Evolutionary conservation across 2,329 filamentous ascomycete species (phyloP).

Genomic region (Sclerotinia minor): DNA sequence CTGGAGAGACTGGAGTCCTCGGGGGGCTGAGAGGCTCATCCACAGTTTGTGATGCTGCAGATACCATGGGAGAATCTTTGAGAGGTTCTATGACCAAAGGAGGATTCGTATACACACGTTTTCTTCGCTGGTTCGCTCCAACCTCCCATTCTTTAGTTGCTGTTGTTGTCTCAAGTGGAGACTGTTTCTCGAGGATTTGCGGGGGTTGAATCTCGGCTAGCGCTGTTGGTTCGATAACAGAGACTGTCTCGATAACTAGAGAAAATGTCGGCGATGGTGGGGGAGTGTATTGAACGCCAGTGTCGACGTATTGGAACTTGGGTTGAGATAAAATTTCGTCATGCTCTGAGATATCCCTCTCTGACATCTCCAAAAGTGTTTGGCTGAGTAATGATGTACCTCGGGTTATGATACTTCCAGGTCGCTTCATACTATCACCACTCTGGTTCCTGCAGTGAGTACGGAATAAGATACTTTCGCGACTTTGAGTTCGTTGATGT

Average conservation of each 20-base stretch:
- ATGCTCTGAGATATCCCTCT: constrained; percentile 54
- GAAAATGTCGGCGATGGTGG: constrained; percentile 67
- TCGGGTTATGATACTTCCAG: constrained; percentile 53
- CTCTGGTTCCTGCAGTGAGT: constrained; percentile 59
- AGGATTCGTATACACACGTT: constrained; percentile 60
- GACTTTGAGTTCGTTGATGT: constrained; percentile 57
- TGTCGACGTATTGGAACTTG: constrained; percentile 65
- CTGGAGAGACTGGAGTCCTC: constrained; percentile 60
- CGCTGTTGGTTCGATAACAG: constrained; percentile 47
- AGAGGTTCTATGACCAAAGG: constrained; percentile 53
- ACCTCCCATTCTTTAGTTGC: constrained; percentile 54
- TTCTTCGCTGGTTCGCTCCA: constrained; percentile 72
- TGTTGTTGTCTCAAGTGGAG: constrained; percentile 43
- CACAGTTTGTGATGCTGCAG: constrained; percentile 61
- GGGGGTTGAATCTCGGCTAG: neutral
- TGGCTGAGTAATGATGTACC: constrained; percentile 56
- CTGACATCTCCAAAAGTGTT: constrained; percentile 56
- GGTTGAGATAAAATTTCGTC: constrained; percentile 47
- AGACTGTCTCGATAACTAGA: constrained; percentile 43
- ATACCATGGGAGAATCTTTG: constrained; percentile 57
- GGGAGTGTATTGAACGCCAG: constrained; percentile 80
- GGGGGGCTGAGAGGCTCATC: constrained; percentile 65
- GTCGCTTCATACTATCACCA: constrained; percentile 57
- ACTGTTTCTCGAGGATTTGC: constrained; percentile 36
- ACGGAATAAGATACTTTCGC: constrained; percentile 54